Conservation (phyloP, 2,329 filamentous ascomycete genomes). For the Colletotrichum shisoi region DNA sequence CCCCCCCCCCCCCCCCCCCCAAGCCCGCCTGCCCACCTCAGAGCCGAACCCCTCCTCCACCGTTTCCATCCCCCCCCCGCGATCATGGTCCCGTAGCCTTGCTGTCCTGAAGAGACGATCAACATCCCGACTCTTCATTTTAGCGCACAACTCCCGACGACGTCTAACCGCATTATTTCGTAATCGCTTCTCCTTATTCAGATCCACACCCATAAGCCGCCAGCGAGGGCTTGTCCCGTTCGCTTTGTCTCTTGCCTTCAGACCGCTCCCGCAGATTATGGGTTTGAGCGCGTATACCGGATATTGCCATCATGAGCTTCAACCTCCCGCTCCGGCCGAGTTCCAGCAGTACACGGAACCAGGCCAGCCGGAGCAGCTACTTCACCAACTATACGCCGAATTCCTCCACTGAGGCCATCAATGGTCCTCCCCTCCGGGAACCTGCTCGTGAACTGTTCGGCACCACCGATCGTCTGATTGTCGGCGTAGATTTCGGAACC, state of each 20-base stretch:
- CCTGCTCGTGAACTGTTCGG: slow-evolving; percentile 61
- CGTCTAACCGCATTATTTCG: background rate
- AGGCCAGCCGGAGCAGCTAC: slow-evolving; percentile 64
- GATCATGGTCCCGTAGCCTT: slow-evolving; percentile 38
- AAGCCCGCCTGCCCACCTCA: slow-evolving; percentile 25
- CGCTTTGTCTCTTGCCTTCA: slow-evolving; percentile 21
- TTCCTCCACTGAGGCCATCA: slow-evolving; percentile 68
- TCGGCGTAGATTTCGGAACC: slow-evolving; percentile 85
- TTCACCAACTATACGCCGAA: slow-evolving; percentile 64
- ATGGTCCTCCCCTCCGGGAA: slow-evolving; percentile 67
- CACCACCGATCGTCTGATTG: slow-evolving; percentile 71
- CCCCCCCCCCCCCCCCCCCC: slow-evolving; percentile 33
- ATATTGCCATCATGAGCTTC: slow-evolving; percentile 55
- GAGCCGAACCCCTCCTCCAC: slow-evolving; percentile 35
- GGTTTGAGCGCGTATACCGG: slow-evolving; percentile 33
- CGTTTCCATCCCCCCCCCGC: slow-evolving; percentile 30
- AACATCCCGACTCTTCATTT: slow-evolving; percentile 11
- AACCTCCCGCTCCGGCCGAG: slow-evolving; percentile 60
- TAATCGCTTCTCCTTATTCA: background rate
- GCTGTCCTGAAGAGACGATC: slow-evolving; percentile 35
- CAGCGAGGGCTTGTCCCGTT: slow-evolving; percentile 34
- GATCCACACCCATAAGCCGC: background rate
- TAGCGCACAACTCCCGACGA: slow-evolving; percentile 19
- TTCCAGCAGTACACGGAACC: slow-evolving; percentile 59
- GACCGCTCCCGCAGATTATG: slow-evolving; percentile 30